Percentiles rank a stretch among this genome's conserved stretches.
phyloP scores from a whole-genome alignment of 2,329 filamentous ascomycete species.

The Xylaria sp. region DNA sequence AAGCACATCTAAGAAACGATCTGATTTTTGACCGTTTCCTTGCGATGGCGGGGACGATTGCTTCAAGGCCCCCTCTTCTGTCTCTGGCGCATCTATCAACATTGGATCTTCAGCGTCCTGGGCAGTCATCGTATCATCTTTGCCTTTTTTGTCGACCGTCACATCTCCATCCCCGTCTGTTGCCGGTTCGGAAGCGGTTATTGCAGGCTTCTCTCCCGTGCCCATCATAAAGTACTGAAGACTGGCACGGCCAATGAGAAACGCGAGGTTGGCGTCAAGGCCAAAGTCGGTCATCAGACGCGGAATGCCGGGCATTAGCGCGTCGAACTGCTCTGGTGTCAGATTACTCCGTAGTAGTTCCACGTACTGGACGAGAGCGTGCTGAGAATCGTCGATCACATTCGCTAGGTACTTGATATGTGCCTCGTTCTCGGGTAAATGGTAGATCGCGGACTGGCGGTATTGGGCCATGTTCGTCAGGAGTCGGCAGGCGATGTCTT shows the following conservation, averaged over 20 bases:
- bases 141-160: constrained; percentile 48
- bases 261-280: constrained; percentile 78
- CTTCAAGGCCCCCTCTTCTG: constrained; percentile 25
- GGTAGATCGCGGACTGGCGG: constrained; percentile 82
- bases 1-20: constrained; percentile 69
- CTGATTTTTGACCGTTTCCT: constrained; percentile 42
- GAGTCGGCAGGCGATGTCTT: constrained; percentile 76
- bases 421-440: constrained; percentile 68
- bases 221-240: constrained; percentile 66
- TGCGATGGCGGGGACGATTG: constrained; percentile 28
- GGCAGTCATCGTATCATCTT: constrained; percentile 28
- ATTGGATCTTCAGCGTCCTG: constrained; percentile 36
- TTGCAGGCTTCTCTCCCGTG: constrained; percentile 39
- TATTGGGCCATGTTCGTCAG: constrained; percentile 92
- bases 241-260: constrained; percentile 78
- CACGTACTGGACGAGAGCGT: constrained; percentile 83
- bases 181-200: constrained; percentile 30
- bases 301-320: constrained; percentile 73
- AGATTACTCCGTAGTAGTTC: constrained; percentile 85
- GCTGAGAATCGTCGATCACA: constrained; percentile 87
- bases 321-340: constrained; percentile 74
- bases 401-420: constrained; percentile 89
- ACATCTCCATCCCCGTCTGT: constrained; percentile 62
- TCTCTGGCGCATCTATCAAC: constrained; percentile 35
- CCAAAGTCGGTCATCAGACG: constrained; percentile 77